These are phyloP conservation scores for Thraustochytrium sp. DNA, from an alignment of 352 stramenopile genomes.

Conservation along the genomic window DNA sequence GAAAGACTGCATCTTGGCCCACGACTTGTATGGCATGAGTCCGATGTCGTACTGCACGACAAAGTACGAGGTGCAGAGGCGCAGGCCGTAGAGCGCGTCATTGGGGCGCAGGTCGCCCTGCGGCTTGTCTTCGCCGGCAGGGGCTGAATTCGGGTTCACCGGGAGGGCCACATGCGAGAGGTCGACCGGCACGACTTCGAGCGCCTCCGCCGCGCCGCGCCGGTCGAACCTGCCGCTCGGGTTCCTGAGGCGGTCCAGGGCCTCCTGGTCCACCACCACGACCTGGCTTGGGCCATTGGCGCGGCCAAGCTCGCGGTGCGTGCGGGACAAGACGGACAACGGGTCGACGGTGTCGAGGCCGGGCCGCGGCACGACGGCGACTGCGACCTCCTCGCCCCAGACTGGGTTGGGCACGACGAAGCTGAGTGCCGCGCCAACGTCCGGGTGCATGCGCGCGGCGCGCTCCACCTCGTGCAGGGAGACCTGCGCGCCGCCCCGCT, in stretches of 20 bases:
- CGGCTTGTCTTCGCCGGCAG: background rate
- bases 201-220: too few species aligned
- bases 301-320: too few species aligned
- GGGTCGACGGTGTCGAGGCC: background rate
- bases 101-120: background rate
- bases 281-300: background rate
- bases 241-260: too few species aligned
- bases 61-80: background rate
- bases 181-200: background rate
- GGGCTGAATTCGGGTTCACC: too few species aligned
- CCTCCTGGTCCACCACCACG: background rate
- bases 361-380: background rate
- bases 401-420: background rate
- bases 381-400: background rate
- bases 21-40: background rate
- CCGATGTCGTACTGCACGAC: background rate
- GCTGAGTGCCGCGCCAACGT: background rate
- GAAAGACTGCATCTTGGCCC: background rate
- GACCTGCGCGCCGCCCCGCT: slow-evolving; percentile 56
- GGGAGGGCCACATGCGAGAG: too few species aligned
- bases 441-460: background rate
- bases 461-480: slow-evolving; percentile 54
- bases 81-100: background rate
- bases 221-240: too few species aligned
- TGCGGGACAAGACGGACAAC: background rate